phyloP scores from a whole-genome alignment of 2,329 filamentous ascomycete species.

The Fusarium globosum region DNA sequence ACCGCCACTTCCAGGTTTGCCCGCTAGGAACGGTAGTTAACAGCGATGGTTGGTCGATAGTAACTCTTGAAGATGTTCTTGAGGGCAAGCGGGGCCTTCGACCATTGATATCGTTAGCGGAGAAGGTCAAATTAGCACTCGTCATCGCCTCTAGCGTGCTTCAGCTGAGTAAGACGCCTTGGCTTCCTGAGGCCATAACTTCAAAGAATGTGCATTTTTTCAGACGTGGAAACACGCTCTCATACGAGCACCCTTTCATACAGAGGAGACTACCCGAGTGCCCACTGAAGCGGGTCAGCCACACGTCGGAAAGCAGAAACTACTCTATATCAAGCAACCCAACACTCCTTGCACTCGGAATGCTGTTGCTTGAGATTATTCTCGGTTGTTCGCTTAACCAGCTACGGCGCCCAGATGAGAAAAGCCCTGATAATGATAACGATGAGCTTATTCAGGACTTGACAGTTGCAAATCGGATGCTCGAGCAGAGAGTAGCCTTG shows the following conservation, averaged over 20 bases:
- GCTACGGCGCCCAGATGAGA: too few relatives aligned
- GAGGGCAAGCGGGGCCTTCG: not conserved
- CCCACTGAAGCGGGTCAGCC: too few relatives aligned
- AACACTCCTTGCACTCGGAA: too few relatives aligned
- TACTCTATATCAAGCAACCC: too few relatives aligned
- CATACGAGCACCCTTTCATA: not conserved
- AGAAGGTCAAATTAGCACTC: not conserved
- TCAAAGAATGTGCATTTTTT: not conserved
- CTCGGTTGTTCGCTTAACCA: too few relatives aligned
- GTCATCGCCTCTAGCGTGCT: not conserved
- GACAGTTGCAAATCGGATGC: too few relatives aligned
- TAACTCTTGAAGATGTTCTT: not conserved
- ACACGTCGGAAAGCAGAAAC: too few relatives aligned
- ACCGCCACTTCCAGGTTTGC: not conserved
- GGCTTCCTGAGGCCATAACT: not conserved
- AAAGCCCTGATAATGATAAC: too few relatives aligned
- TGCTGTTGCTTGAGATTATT: too few relatives aligned
- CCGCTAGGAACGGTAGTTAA: accelerated
- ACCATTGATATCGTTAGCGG: not conserved
- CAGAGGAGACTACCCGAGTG: not conserved
- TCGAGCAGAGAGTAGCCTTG: too few relatives aligned
- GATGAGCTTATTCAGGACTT: too few relatives aligned
- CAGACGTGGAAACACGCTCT: not conserved
- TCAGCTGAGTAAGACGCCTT: not conserved
- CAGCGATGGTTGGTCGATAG: not conserved